A percentile compares a stretch with the other conserved stretches of the same genome.
These are phyloP conservation scores for Ceratobasidium sp. DNA, from an alignment of 1,284 basidiomycete genomes.

Conservation along the genomic window DNA sequence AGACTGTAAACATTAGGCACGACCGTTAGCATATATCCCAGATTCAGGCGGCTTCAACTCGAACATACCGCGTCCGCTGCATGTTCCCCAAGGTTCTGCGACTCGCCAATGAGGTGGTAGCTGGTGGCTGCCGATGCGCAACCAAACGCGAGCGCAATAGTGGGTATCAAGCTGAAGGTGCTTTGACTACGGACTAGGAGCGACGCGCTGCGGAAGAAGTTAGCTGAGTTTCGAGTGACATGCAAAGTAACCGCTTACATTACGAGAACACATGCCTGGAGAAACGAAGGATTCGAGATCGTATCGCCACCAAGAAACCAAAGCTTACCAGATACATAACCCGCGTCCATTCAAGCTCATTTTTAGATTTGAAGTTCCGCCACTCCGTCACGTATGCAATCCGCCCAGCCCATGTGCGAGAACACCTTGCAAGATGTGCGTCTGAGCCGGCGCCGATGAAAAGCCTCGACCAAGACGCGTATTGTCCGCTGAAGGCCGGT, in stretches of 20 bases:
- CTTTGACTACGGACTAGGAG: background rate
- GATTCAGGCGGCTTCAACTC: background rate
- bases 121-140: background rate
- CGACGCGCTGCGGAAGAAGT: background rate
- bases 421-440: background rate
- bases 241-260: background rate
- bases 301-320: no score
- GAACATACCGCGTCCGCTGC: slow-evolving; percentile 21
- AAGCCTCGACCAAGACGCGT: background rate
- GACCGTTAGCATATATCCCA: background rate
- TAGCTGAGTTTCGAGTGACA: background rate
- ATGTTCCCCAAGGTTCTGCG: background rate
- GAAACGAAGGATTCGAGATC: background rate
- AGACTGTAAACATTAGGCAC: background rate
- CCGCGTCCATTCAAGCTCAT: slow-evolving; percentile 16
- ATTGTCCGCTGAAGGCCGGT: background rate
- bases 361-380: slow-evolving; percentile 6
- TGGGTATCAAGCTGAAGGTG: background rate
- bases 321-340: slow-evolving; percentile 5
- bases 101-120: slow-evolving; percentile 16
- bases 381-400: slow-evolving; percentile 23
- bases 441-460: background rate
- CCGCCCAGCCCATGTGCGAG: slow-evolving; percentile 4
- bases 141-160: background rate
- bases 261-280: slow-evolving; percentile 7